phyloP scores from a whole-genome alignment of 2,329 filamentous ascomycete species.

The Sporothrix mexicana region DNA sequence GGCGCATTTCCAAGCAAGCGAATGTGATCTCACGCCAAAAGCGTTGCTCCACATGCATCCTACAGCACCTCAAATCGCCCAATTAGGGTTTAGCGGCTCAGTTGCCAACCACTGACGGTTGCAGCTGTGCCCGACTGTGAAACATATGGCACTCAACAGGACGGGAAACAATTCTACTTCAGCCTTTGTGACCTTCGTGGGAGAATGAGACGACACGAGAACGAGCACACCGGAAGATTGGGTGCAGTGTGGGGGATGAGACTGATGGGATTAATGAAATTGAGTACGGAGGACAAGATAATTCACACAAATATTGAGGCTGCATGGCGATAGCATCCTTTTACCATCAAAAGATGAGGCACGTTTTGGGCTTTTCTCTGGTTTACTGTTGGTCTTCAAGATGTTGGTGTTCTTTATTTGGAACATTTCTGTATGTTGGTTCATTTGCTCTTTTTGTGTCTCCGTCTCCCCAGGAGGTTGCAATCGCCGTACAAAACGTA shows the following conservation, averaged over 20 bases:
- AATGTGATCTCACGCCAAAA: too few relatives aligned
- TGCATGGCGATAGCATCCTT: too few relatives aligned
- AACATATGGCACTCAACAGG: slow-evolving; percentile 18
- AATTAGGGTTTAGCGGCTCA: slow-evolving; percentile 1
- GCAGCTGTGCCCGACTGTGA: slow-evolving; percentile 16
- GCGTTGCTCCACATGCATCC: neutral
- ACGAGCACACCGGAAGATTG: neutral
- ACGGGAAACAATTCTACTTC: neutral
- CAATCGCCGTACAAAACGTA: neutral
- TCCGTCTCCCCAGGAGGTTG: neutral
- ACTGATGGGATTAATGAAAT: neutral
- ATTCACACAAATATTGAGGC: too few relatives aligned
- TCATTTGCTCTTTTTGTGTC: neutral
- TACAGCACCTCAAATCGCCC: neutral
- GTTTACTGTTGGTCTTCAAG: slow-evolving; percentile 4
- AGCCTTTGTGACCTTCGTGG: neutral
- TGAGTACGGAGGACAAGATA: too few relatives aligned
- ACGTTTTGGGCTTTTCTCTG: neutral
- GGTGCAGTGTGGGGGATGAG: slow-evolving; percentile 8
- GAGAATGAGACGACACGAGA: neutral
- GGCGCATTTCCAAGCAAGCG: too few relatives aligned
- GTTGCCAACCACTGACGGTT: neutral
- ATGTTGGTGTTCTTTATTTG: neutral
- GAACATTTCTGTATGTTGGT: neutral
- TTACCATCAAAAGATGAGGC: too few relatives aligned